phyloP scores from a whole-genome alignment of 2,329 filamentous ascomycete species.

The Colletotrichum siamense region DNA sequence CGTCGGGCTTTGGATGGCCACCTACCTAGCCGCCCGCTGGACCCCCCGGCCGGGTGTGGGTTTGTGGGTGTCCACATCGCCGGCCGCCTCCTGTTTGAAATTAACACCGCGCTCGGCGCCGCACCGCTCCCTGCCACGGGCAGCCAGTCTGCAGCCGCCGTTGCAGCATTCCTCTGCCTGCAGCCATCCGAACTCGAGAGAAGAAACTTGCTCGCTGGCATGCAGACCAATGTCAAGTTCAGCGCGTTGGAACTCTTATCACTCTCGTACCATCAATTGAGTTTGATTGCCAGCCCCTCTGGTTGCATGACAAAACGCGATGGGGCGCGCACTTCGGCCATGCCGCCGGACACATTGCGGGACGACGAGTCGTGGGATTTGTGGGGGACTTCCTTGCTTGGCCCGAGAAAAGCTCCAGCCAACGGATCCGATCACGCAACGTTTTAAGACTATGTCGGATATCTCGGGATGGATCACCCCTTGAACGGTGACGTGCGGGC shows the following conservation, averaged over 20 bases:
- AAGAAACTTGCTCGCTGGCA: background rate
- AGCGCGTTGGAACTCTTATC: background rate
- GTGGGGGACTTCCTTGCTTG: background rate
- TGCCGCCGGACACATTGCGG: background rate
- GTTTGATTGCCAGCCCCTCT: background rate
- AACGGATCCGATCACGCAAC: constrained; percentile 10
- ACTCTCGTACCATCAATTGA: background rate
- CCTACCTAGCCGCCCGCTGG: background rate
- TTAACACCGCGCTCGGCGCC: background rate
- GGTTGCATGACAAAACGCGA: background rate
- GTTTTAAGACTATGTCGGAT: background rate
- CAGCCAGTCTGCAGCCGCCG: background rate
- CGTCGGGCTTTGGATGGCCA: background rate
- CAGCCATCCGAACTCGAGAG: background rate
- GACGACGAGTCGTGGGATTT: background rate
- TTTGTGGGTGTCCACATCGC: background rate
- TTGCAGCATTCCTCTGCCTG: background rate
- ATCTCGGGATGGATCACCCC: background rate
- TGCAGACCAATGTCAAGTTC: background rate
- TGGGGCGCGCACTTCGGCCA: background rate
- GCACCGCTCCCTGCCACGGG: background rate
- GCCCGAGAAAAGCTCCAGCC: background rate
- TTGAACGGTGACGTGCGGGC: background rate
- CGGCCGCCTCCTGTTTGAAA: background rate
- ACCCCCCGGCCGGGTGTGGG: background rate